Evolutionary conservation across 2,329 filamentous ascomycete genomes (phyloP).

Genomic region (Cladosporium sp.): DNA sequence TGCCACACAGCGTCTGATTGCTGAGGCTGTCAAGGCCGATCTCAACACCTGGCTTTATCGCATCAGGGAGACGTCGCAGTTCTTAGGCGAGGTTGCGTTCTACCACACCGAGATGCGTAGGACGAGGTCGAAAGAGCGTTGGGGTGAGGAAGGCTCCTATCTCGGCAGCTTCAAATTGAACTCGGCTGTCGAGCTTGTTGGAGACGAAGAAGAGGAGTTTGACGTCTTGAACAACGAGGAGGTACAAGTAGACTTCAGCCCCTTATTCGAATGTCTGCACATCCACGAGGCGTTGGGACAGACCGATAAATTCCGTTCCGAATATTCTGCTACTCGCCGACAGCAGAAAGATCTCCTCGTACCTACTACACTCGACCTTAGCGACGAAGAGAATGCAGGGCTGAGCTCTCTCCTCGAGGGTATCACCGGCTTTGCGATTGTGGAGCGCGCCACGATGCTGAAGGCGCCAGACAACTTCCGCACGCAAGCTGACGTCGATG

Average conservation of each 20-base stretch:
- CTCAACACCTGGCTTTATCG: slow-evolving; percentile 95
- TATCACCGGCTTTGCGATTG: slow-evolving; percentile 93
- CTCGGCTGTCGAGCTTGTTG: slow-evolving; percentile 91
- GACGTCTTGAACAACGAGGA: slow-evolving; percentile 95
- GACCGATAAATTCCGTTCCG: slow-evolving; percentile 81
- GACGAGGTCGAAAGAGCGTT: slow-evolving; percentile 73
- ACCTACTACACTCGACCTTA: slow-evolving; percentile 68
- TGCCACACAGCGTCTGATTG: slow-evolving; percentile 85
- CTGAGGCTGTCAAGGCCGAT: slow-evolving; percentile 94
- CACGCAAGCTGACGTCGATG: slow-evolving; percentile 85
- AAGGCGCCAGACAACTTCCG: slow-evolving; percentile 73
- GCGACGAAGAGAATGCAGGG: slow-evolving; percentile 77
- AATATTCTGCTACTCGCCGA: slow-evolving; percentile 87
- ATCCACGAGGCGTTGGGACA: slow-evolving; percentile 94
- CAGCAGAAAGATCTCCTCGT: slow-evolving; percentile 89
- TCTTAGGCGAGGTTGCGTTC: slow-evolving; percentile 91
- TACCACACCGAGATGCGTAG: slow-evolving; percentile 91
- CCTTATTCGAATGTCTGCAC: slow-evolving; percentile 89
- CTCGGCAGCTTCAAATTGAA: slow-evolving; percentile 85
- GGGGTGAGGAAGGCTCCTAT: slow-evolving; percentile 66
- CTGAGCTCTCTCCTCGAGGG: slow-evolving; percentile 90
- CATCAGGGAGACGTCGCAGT: slow-evolving; percentile 93
- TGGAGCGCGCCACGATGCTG: slow-evolving; percentile 90
- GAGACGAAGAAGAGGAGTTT: slow-evolving; percentile 92
- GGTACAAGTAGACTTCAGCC: slow-evolving; percentile 88